These are phyloP conservation scores for Taxawa tesnikishii DNA, from an alignment of 2,329 filamentous ascomycete genomes.

Conservation along the genomic window DNA sequence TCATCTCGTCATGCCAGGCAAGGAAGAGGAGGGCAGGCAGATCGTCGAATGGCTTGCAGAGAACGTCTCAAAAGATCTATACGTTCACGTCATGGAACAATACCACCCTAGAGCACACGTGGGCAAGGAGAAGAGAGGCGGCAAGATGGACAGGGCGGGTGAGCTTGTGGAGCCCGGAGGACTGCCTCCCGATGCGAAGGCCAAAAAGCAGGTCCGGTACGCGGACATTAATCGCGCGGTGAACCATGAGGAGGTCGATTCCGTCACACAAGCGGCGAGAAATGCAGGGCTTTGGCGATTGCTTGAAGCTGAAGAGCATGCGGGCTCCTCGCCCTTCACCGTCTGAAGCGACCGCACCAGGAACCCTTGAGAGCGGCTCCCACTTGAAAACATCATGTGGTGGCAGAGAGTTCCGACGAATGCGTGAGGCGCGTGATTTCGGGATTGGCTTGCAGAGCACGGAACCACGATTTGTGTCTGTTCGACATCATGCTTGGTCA, in stretches of 20 bases:
- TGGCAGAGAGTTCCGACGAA: no score
- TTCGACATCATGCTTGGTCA: no score
- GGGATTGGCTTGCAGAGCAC: no score
- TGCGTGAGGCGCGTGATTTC: no score
- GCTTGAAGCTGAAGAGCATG: constrained; percentile 50
- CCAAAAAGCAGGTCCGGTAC: constrained; percentile 47
- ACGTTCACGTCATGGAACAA: constrained; percentile 83
- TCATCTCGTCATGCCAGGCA: constrained; percentile 76
- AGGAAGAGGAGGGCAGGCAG: constrained; percentile 56
- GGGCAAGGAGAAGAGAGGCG: constrained; percentile 47
- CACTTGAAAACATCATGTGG: no score
- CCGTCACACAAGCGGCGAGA: constrained; percentile 55
- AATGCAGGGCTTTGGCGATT: constrained; percentile 68
- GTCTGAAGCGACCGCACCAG: no score
- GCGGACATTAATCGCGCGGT: constrained; percentile 67
- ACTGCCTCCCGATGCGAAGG: constrained; percentile 12
- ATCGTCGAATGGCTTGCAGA: constrained; percentile 68
- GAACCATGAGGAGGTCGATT: constrained; percentile 50
- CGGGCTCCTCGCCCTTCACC: constrained; percentile 45
- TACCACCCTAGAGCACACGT: constrained; percentile 73
- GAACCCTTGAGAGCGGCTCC: no score
- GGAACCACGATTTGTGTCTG: no score
- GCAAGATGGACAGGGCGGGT: constrained; percentile 11
- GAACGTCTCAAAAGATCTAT: constrained; percentile 61
- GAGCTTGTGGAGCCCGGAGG: constrained; percentile 19